These are phyloP conservation scores for Heliocybe sulcata DNA, from an alignment of 1,284 basidiomycete species.

Conservation along the genomic window DNA sequence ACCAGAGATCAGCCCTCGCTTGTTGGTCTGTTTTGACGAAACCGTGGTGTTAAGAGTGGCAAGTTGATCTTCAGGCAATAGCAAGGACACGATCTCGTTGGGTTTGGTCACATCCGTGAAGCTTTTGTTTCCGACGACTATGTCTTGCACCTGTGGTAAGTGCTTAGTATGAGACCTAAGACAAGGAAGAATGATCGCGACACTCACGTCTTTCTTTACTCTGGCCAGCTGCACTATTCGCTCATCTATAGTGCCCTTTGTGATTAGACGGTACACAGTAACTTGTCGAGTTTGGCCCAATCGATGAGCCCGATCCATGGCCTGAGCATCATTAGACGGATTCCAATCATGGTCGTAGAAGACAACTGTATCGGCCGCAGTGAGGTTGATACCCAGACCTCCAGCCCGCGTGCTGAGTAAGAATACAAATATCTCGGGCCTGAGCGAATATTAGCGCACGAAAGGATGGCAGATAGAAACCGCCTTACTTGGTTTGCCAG, in stretches of 20 bases:
- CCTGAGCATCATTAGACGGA: slow-evolving; percentile 97
- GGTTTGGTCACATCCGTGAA: slow-evolving; percentile 90
- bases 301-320: slow-evolving; percentile 99
- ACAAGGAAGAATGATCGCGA: background rate
- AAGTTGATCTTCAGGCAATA: slow-evolving; percentile 92
- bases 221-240: slow-evolving; percentile 93
- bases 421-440: slow-evolving; percentile 94
- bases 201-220: slow-evolving; percentile 88
- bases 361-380: slow-evolving; percentile 95
- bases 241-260: slow-evolving; percentile 96
- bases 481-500: slow-evolving; percentile 90
- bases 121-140: slow-evolving; percentile 96
- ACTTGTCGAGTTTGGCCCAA: slow-evolving; percentile 98
- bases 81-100: slow-evolving; percentile 93
- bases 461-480: slow-evolving; percentile 1
- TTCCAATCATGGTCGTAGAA: slow-evolving; percentile 99
- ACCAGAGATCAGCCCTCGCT: slow-evolving; percentile 22
- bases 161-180: background rate
- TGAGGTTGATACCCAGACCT: slow-evolving; percentile 97
- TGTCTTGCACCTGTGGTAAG: slow-evolving; percentile 83
- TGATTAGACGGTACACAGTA: slow-evolving; percentile 96
- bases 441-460: slow-evolving; percentile 20
- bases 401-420: slow-evolving; percentile 95
- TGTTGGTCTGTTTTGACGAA: slow-evolving; percentile 31
- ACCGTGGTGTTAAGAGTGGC: slow-evolving; percentile 49